Conservation (phyloP, 768 basidiomycete species). For the Leccinum aurantiacum region DNA sequence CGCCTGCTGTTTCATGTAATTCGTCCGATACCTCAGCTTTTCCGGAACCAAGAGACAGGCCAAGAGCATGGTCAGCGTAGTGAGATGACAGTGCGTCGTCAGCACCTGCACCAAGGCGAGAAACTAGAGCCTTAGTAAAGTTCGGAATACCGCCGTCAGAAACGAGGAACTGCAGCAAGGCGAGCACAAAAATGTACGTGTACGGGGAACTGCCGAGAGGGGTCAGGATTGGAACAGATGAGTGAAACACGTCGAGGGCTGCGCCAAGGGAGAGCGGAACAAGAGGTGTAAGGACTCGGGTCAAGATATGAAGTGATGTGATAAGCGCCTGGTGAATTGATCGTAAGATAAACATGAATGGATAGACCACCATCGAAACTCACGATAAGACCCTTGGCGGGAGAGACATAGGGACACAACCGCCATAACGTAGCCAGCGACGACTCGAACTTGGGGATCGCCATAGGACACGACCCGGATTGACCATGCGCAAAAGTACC, state of each 20-base stretch:
- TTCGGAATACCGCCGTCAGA: constrained; percentile 75
- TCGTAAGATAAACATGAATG: constrained; percentile 3
- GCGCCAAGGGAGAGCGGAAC: constrained; percentile 71
- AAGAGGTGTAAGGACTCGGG: constrained; percentile 73
- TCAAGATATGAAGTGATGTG: constrained; percentile 65
- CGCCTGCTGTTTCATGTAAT: constrained; percentile 13
- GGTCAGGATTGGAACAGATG: constrained; percentile 18
- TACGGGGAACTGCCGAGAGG: constrained; percentile 52
- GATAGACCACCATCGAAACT: background rate
- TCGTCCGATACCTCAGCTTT: constrained; percentile 77
- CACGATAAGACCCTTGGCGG: constrained; percentile 26
- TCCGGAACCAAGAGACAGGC: constrained; percentile 84
- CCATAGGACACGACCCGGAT: background rate
- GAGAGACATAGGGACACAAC: constrained; percentile 20
- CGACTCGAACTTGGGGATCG: constrained; percentile 16
- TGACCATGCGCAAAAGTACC: constrained; percentile 57
- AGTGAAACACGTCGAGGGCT: constrained; percentile 21
- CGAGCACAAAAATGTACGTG: constrained; percentile 68
- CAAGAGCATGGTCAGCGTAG: constrained; percentile 84
- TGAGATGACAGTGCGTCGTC: constrained; percentile 60
- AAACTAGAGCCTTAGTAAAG: constrained; percentile 72
- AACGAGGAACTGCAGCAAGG: constrained; percentile 68
- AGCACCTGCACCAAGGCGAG: constrained; percentile 87
- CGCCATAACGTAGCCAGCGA: constrained; percentile 18
- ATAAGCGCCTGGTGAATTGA: constrained; percentile 54